Evolutionary conservation across 2,329 filamentous ascomycete species (phyloP).

Genomic region (Xylaria sp.): DNA sequence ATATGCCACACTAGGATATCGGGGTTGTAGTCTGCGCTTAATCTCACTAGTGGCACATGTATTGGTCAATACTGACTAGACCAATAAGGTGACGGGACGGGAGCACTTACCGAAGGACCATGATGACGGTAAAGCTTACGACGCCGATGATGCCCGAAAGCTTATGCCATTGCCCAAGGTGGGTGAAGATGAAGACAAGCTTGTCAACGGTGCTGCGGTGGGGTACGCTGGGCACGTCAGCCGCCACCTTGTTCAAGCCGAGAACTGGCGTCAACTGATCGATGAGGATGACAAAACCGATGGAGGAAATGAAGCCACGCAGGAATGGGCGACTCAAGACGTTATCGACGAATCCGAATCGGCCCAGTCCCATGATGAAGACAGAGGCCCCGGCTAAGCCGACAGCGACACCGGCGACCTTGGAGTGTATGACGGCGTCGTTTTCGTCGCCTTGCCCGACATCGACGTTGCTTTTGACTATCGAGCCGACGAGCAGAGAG

Average conservation of each 20-base stretch:
- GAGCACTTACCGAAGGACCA: constrained; percentile 78
- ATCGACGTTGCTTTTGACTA: constrained; percentile 81
- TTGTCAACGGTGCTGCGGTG: constrained; percentile 92
- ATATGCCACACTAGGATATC: constrained; percentile 84
- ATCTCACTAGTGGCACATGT: constrained; percentile 67
- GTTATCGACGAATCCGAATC: constrained; percentile 92
- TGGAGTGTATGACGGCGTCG: constrained; percentile 74
- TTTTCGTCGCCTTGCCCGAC: constrained; percentile 72
- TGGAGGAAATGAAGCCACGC: constrained; percentile 94
- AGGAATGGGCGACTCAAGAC: constrained; percentile 93
- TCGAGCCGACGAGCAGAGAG: constrained; percentile 87
- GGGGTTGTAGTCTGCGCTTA: constrained; percentile 82
- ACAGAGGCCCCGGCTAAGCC: constrained; percentile 90
- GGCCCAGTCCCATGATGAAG: constrained; percentile 83
- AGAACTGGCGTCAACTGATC: constrained; percentile 94
- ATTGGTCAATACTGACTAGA: constrained; percentile 18
- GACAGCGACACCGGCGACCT: constrained; percentile 87
- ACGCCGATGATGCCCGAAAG: constrained; percentile 82
- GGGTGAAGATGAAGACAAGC: constrained; percentile 77
- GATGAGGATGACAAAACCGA: constrained; percentile 94
- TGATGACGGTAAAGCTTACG: constrained; percentile 85
- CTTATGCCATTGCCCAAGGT: constrained; percentile 73
- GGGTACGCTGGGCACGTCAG: constrained; percentile 68
- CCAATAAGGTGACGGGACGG: neutral
- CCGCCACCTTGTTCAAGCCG: constrained; percentile 75